A percentile compares a stretch with the other conserved stretches of the same genome.
Evolutionary conservation across 202 grass and related monocot genomes (phyloP).

Genomic region (Thinopyrum obtusiflorum): DNA sequence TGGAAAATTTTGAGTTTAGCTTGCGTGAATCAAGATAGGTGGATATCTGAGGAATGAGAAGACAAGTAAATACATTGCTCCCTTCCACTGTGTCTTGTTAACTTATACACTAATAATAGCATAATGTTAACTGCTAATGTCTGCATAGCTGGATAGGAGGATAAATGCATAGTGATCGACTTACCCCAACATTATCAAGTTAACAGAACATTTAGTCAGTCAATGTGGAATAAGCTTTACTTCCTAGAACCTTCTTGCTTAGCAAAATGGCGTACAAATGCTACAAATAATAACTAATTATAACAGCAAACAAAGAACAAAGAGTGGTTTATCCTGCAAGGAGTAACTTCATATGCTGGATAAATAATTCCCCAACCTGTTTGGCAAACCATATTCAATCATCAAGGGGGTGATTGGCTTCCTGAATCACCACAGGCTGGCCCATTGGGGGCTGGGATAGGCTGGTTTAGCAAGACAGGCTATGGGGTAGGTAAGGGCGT

Average conservation of each 20-base stretch:
- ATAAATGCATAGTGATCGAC: not conserved
- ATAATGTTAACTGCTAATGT: not conserved
- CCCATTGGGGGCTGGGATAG: not conserved
- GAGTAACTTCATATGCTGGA: not conserved
- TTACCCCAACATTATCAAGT: not conserved
- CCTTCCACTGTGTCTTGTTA: not conserved
- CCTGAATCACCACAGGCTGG: not conserved
- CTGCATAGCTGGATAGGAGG: not conserved
- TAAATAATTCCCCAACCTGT: not conserved
- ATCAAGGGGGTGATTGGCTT: not conserved
- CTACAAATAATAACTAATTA: constrained; percentile 3
- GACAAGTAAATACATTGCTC: not conserved
- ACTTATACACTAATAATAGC: not conserved
- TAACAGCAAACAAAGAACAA: not conserved
- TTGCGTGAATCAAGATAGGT: not conserved
- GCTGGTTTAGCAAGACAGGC: not conserved
- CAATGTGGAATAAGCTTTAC: not conserved
- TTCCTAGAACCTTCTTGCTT: constrained; percentile 3
- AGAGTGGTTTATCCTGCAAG: not conserved
- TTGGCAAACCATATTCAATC: constrained; percentile 1
- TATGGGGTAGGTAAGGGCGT: not conserved
- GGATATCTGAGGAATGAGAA: not conserved
- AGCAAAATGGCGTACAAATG: not conserved
- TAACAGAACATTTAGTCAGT: not conserved
- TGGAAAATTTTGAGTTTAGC: constrained; percentile 24